These are phyloP conservation scores for Penicillium carneum DNA, from an alignment of 2,329 filamentous ascomycete species.

Conservation along the genomic window DNA sequence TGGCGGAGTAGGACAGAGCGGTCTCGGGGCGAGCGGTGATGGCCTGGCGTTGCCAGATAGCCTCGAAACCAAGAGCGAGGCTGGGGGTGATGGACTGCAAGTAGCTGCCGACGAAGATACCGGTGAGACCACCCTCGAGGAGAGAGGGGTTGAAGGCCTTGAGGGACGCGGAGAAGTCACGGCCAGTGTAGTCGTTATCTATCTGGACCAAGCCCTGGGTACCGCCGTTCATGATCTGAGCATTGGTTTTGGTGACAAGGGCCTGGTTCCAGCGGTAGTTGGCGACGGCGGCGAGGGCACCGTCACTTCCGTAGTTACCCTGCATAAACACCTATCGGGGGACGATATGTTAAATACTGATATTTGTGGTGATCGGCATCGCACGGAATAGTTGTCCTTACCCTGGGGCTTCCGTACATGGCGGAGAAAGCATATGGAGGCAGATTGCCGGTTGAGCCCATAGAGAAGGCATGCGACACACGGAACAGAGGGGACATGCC, in stretches of 20 bases:
- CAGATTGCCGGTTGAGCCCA: conserved; percentile 81
- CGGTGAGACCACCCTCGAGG: conserved; percentile 89
- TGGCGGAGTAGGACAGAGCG: conserved; percentile 84
- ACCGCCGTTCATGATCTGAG: conserved; percentile 79
- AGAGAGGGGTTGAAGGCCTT: conserved; percentile 96
- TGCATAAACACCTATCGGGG: conserved; percentile 82
- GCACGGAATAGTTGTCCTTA: conserved; percentile 53
- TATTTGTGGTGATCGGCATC: background rate
- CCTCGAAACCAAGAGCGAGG: conserved; percentile 86
- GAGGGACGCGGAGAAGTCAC: conserved; percentile 89
- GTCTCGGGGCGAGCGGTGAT: conserved; percentile 89
- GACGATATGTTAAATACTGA: background rate
- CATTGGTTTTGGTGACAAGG: conserved; percentile 84
- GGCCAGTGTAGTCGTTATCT: conserved; percentile 92
- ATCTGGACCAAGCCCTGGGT: conserved; percentile 88
- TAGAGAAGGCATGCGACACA: conserved; percentile 93
- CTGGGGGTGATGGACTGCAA: conserved; percentile 89
- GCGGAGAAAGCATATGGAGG: conserved; percentile 95
- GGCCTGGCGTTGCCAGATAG: conserved; percentile 88
- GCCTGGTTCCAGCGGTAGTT: conserved; percentile 88
- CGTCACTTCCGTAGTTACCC: conserved; percentile 92
- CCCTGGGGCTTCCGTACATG: conserved; percentile 91
- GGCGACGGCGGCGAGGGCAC: conserved; percentile 83
- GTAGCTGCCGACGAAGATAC: conserved; percentile 95
- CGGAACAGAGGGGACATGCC: conserved; percentile 94